These are phyloP conservation scores for Salvia sclarea DNA, from an alignment of 305 asterid genomes.

Conservation along the genomic window DNA sequence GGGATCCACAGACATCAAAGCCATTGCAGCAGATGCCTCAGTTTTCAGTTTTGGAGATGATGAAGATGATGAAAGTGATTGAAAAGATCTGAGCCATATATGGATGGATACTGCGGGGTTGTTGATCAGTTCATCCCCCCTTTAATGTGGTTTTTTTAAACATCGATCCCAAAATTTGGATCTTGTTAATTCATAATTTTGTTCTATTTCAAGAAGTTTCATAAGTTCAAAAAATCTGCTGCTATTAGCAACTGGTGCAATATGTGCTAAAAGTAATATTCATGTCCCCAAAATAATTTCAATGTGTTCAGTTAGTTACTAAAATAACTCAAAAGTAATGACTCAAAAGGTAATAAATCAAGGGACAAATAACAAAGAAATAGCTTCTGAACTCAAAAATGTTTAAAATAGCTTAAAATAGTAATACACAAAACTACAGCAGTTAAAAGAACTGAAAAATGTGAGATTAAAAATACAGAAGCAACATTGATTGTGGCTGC, in stretches of 20 bases:
- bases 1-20: conserved; percentile 75
- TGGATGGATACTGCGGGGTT: background rate
- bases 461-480: background rate
- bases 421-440: background rate
- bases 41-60: conserved; percentile 97
- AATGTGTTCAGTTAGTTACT: no score
- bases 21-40: conserved; percentile 99
- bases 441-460: background rate
- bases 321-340: no score
- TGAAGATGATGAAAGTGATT: conserved; percentile 84
- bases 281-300: no score
- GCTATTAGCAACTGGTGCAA: no score
- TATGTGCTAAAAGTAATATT: no score
- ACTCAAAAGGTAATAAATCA: no score
- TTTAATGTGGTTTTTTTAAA: background rate
- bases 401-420: no score
- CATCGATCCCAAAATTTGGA: conserved; percentile 13
- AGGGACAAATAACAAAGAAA: no score
- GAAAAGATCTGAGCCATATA: conserved; percentile 29
- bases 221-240: background rate
- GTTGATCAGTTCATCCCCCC: background rate
- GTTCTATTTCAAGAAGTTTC: background rate
- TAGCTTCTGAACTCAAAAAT: no score
- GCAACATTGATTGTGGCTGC: background rate
- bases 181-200: conserved; percentile 7